Evolutionary conservation across 2,329 filamentous ascomycete species (phyloP).

Genomic region (Cucurbitaria berberidis): DNA sequence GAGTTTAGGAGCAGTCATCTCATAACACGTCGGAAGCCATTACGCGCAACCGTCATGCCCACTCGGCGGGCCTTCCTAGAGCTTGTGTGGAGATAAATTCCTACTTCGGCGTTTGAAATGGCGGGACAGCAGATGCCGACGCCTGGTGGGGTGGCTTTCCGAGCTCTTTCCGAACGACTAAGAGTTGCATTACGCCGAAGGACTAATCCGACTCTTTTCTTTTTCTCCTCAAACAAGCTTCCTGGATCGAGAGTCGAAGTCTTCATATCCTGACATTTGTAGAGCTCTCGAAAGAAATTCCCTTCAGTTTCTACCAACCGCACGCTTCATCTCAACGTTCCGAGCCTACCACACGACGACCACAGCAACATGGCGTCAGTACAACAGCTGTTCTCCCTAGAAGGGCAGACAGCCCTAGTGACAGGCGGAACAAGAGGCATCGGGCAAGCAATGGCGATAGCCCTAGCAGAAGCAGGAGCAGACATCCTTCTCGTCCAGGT

Average conservation of each 20-base stretch:
- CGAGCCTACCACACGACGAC: constrained; percentile 3
- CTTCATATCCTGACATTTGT: neutral
- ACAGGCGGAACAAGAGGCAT: constrained; percentile 60
- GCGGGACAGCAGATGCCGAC: constrained; percentile 38
- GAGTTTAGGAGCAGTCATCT: constrained; percentile 2
- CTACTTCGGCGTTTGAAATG: constrained; percentile 40
- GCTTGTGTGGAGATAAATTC: constrained; percentile 33
- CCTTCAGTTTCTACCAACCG: constrained; percentile 3
- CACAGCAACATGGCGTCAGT: constrained; percentile 35
- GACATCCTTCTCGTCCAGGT: constrained; percentile 59
- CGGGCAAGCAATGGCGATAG: constrained; percentile 58
- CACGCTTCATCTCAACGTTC: constrained; percentile 1
- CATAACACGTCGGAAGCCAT: constrained; percentile 16
- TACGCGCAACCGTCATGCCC: constrained; percentile 10
- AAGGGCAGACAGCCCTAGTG: constrained; percentile 57
- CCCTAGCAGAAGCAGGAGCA: constrained; percentile 58
- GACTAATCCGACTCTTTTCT: neutral
- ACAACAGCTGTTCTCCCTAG: constrained; percentile 55
- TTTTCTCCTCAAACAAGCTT: neutral
- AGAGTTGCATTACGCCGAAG: neutral
- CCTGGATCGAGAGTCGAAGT: neutral
- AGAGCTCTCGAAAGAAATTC: neutral
- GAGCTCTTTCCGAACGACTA: constrained; percentile 29
- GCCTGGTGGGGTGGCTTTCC: constrained; percentile 36
- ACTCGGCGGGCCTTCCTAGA: constrained; percentile 30